Base-by-base conservation (phyloP, 23 red algal genomes). In the Gracilaria vermiculophylla region DNA sequence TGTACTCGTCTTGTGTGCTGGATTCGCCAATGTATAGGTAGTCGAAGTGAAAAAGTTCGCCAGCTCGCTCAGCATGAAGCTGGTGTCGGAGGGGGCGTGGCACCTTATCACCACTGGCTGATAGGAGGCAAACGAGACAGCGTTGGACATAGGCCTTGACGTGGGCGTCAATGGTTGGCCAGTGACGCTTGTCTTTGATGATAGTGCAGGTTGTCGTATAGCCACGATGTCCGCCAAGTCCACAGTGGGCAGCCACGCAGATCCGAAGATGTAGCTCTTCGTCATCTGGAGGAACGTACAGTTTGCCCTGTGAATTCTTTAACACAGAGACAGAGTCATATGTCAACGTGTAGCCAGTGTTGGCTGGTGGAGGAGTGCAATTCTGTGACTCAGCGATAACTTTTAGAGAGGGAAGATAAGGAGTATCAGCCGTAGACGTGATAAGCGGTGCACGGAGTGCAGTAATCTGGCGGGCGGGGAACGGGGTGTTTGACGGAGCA, bases 191-290 rank as follows among this genome's bases (percentile, higher is more conserved):
- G 10, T 64, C 32, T 14, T 64, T 5, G 5, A 64, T 14, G 58
- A 64, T 64, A 64, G 5, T 14, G 32, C 7, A 9, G 5, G 58
- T 64, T 9, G 58, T 5, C 7, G 7, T 14, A 14, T 9, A 9
- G 14, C 43, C 35, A 29, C 67, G 35, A 33, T 73, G 67, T 10
- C 67, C 67, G 13, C 35, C 35, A 35, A 21, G 21, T 11, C 41
- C 67, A 23, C 21, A 21, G 36, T 73, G 67, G 10, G 67, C 67
- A 5, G 53, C 51, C 12, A 82, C 37, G 5, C 60, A 40, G 13
- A 82, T 42, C 5, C 78, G 51, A 8, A 82, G 78, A 14, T 62
- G 47, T 6, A 82, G 24, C 5, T 62, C 17, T 44, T 82, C 29
- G 24, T 82, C 78, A 8, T 64, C 27, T 4, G 14, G 16, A 24